Percentiles rank a stretch among this genome's conserved stretches.
These are phyloP conservation scores for Immersiella caudata DNA, from an alignment of 495 filamentous ascomycete genomes.

Conservation along the genomic window DNA sequence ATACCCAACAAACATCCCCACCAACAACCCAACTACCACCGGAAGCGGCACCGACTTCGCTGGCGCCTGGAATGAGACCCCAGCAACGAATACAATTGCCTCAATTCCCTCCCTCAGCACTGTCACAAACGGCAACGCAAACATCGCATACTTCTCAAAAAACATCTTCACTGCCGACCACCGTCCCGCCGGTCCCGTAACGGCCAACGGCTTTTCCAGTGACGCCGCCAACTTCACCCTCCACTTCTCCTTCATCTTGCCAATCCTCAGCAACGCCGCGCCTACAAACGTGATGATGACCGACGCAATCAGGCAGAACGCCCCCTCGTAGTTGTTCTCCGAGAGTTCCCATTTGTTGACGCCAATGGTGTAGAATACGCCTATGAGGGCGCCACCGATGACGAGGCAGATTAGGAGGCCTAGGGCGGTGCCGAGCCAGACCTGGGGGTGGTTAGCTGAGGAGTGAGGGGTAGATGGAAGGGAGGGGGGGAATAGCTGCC, in stretches of 20 bases:
- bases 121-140: constrained; percentile 79
- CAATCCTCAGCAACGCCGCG: constrained; percentile 75
- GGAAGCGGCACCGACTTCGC: constrained; percentile 74
- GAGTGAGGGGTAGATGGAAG: too few species aligned
- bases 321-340: constrained; percentile 79
- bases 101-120: constrained; percentile 83
- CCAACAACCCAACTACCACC: constrained; percentile 66
- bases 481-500: too few species aligned
- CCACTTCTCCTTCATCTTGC: constrained; percentile 87
- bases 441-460: too few species aligned
- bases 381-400: constrained; percentile 75
- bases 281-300: constrained; percentile 81
- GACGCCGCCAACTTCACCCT: constrained; percentile 71
- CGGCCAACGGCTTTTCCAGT: constrained; percentile 56
- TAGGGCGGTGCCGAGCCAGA: constrained; percentile 68
- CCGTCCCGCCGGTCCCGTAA: constrained; percentile 27
- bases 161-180: constrained; percentile 59
- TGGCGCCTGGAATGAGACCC: constrained; percentile 74
- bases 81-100: constrained; percentile 78
- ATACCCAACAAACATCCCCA: constrained; percentile 66
- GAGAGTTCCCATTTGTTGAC: constrained; percentile 64
- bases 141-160: constrained; percentile 79
- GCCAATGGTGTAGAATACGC: constrained; percentile 74
- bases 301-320: constrained; percentile 68
- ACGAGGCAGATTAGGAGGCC: constrained; percentile 69